Evolutionary conservation across 768 basidiomycete species (phyloP), one percentile per base, ranked within the genome.

Genomic region (Mycena vitilis): DNA sequence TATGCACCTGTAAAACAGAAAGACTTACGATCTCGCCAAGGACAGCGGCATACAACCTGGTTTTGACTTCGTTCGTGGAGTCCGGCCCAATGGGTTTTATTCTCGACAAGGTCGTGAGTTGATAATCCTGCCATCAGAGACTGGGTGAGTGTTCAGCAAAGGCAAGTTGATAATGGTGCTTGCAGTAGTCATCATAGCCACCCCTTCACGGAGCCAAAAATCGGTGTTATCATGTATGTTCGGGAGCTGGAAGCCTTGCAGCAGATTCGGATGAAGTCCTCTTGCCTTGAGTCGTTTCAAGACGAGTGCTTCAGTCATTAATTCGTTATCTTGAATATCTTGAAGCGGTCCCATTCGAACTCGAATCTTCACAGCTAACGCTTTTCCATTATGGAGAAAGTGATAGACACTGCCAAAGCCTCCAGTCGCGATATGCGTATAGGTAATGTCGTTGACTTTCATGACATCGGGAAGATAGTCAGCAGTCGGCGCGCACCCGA

Each of bases 11-110:
- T 13, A 53, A 30, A 16, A 34, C 15, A n/a, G 7, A 47, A n/a
- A 47, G 30, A 53, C 51, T 53, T 13, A 53, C 51, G 30, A 53
- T 53, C 30, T 53, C 51, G 23, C 51, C 25, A 34, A 53, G 15
- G 51, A 53, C 51, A 18, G 25, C 51, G 51, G 30, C 51, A 16
- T 36, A 53, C 51, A 53, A 34, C 30, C 51, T 34, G 16, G 51
- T 15, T 53, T 53, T 53, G 8, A 16, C 25, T 53, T 53, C 22
- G 13, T 47, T 53, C 30, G 25, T 53, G 30, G 30, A 30, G 15
- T 18, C 51, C 25, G 12, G 20, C 2, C 10, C 51, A 34, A 53
- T 18, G 12, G 51, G 30, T 34, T 11, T 10, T 11, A 53, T 30
- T 1, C 16, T 16, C 6, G 0, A 2, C 25, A 53, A 53, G 9